phyloP scores from a whole-genome alignment of 345 rosid genomes.

The Geranium rotundifolium region DNA sequence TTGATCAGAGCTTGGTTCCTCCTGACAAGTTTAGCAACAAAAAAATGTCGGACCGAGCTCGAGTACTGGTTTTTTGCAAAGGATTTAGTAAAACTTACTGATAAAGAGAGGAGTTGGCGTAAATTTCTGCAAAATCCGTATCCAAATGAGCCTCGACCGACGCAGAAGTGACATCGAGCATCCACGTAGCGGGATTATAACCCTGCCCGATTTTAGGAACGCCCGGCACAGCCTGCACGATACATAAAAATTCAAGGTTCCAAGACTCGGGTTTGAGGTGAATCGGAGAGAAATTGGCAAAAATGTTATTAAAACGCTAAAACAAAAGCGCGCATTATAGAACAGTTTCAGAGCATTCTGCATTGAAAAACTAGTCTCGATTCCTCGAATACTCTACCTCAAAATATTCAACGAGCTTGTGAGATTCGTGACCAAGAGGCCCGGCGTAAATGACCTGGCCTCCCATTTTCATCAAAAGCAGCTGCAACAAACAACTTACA shows the following conservation, averaged over 20 bases:
- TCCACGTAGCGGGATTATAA: constrained; percentile 90
- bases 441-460: constrained; percentile 89
- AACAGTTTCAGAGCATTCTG: no score
- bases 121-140: constrained; percentile 66
- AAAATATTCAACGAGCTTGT: constrained; percentile 71
- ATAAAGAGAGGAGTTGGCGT: constrained; percentile 48
- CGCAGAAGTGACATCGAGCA: constrained; percentile 67
- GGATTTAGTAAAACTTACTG: constrained; percentile 52
- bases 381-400: constrained; percentile 45
- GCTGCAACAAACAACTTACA: constrained; percentile 27
- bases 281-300: no score
- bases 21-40: no score
- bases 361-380: no score
- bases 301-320: no score
- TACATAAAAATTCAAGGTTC: background rate
- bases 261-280: no score
- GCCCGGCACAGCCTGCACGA: constrained; percentile 58
- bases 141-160: constrained; percentile 52
- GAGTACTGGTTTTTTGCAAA: no score
- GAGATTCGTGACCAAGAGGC: constrained; percentile 61
- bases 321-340: no score
- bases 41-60: no score
- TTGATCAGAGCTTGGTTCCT: constrained; percentile 52
- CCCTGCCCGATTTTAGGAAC: constrained; percentile 61
- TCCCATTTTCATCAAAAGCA: constrained; percentile 82